Base-by-base conservation (phyloP, 2,329 filamentous ascomycete genomes). In the Ascochyta fabae region DNA sequence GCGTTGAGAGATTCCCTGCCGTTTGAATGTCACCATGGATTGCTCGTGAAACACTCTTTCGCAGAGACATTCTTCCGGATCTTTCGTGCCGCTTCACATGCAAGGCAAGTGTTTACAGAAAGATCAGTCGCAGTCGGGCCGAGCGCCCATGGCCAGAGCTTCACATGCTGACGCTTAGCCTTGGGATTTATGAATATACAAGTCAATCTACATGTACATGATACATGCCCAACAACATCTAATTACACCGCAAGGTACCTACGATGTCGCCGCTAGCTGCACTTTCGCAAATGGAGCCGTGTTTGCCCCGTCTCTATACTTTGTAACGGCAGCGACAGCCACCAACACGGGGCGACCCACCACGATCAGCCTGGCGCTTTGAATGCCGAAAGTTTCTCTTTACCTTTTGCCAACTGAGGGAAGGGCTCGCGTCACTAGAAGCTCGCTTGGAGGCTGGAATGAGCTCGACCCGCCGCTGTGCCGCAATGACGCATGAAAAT, bases 111-210 rank as follows among this genome's bases (percentile, higher is more conserved):
- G 42, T 43, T 51, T 48, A 29, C 33, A 51, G 42, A 31, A 47
- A 34, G 43, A 44, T 23, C 36, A 39, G 33, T 51, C 42, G 38
- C 42, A 51, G 53, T 56, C 53, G 53, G 53, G 39, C 53, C 53
- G 53, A 56, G 36, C 46, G 31, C 27, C 9, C 41, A 35, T 15
- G 47, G 29, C 42, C 26, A n/a, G 41, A 50, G 41, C 42, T 47
- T 56, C 53, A 56, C 53, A 56, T 56, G 53, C 53, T 48, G n/a
- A 38, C 44, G 40, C 36, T 42, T 3, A 6, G 34, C 10, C 27
- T 19, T 34, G 38, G 8, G 23, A 31, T 34, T 19, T 39, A 16
- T 42, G 36, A 26, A 6, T 36, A 24, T 47, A 50, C 36, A 22
- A 10, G 10, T 29, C 33, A 51, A 39, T 56, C 6, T 48, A 51